These are phyloP conservation scores for Wickerhamiella sorbophila DNA, from an alignment of 805 yeast species.

Conservation along the genomic window DNA sequence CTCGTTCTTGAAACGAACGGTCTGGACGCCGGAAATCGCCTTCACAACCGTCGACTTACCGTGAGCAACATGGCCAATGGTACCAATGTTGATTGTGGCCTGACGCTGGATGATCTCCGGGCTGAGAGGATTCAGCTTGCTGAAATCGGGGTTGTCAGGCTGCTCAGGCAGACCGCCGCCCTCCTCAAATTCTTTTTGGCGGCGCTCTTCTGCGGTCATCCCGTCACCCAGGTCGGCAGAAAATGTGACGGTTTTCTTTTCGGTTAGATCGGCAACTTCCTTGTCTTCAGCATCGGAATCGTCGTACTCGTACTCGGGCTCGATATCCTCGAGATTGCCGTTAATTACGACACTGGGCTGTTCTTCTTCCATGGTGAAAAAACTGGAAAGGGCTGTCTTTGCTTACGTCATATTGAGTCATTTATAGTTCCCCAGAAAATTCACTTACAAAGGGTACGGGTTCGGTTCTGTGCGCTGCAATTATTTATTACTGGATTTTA, in stretches of 20 bases:
- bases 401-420: neutral
- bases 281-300: slow-evolving; percentile 25
- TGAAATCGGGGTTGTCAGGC: slow-evolving; percentile 77
- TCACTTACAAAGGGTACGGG: too few species aligned
- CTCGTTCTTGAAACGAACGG: slow-evolving; percentile 98
- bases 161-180: slow-evolving; percentile 98
- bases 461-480: too few species aligned
- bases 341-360: slow-evolving; percentile 72
- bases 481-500: too few species aligned
- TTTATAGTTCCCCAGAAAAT: neutral
- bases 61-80: slow-evolving; percentile 88
- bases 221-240: slow-evolving; percentile 43
- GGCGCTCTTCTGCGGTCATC: slow-evolving; percentile 54
- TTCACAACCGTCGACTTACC: slow-evolving; percentile 89
- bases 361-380: slow-evolving; percentile 7
- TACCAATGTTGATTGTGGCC: slow-evolving; percentile 97
- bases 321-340: slow-evolving; percentile 37
- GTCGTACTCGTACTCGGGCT: slow-evolving; percentile 32
- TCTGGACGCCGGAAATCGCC: slow-evolving; percentile 96
- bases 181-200: slow-evolving; percentile 79
- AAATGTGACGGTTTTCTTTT: slow-evolving; percentile 67
- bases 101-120: slow-evolving; percentile 92
- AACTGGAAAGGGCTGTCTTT: neutral
- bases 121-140: slow-evolving; percentile 68
- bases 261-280: slow-evolving; percentile 15